Percentiles rank a stretch among this genome's conserved stretches.
phyloP scores from a whole-genome alignment of 345 rosid species.

The Hypericum perforatum region DNA sequence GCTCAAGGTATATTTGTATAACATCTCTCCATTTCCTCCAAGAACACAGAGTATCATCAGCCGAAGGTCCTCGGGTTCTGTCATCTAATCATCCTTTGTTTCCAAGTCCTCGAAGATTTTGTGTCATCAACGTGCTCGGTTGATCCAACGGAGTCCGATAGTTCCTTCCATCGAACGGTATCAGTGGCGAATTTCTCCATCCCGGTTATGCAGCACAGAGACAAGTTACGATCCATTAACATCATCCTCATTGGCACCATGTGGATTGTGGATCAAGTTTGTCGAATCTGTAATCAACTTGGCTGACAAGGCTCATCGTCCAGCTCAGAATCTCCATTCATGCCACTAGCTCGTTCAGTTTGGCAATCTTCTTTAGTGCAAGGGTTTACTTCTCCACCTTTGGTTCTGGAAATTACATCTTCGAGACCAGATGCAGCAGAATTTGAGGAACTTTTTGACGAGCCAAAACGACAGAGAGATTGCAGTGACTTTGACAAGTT shows the following conservation, averaged over 20 bases:
- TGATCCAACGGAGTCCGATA: constrained; percentile 24
- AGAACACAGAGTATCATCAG: constrained; percentile 47
- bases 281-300: neutral
- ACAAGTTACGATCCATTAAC: constrained; percentile 6
- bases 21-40: constrained; percentile 54
- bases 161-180: constrained; percentile 5
- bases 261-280: neutral
- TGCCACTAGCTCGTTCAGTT: constrained; percentile 2
- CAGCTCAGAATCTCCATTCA: constrained; percentile 5
- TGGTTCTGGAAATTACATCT: constrained; percentile 2
- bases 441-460: constrained; percentile 10
- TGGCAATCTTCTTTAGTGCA: neutral
- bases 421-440: constrained; percentile 5
- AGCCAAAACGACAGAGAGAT: constrained; percentile 26
- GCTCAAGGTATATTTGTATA: constrained; percentile 17
- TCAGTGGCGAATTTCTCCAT: constrained; percentile 1
- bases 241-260: neutral
- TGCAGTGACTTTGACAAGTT: constrained; percentile 56
- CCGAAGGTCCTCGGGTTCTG: constrained; percentile 40
- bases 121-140: constrained; percentile 15
- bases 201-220: neutral
- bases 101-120: constrained; percentile 9
- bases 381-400: constrained; percentile 1
- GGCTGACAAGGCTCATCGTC: constrained; percentile 3
- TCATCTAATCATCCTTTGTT: constrained; percentile 21